These are phyloP conservation scores for Leptodontidium sp. DNA, from an alignment of 2,329 filamentous ascomycete genomes.

Conservation along the genomic window DNA sequence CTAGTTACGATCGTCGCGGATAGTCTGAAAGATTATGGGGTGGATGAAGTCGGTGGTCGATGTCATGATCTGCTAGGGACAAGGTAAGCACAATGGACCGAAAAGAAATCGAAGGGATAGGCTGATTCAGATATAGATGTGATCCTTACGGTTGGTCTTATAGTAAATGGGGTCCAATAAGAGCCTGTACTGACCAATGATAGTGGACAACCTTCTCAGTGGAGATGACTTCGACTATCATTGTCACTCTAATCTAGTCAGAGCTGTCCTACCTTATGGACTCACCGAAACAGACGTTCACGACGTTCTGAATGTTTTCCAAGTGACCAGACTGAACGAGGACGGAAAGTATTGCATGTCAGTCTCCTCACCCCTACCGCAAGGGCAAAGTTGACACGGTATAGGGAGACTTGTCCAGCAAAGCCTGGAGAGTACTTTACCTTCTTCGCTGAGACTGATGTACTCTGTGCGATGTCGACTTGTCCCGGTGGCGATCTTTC, in stretches of 20 bases:
- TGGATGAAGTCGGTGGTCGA: slow-evolving; percentile 68
- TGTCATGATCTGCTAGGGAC: slow-evolving; percentile 85
- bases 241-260: slow-evolving; percentile 82
- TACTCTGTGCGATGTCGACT: slow-evolving; percentile 68
- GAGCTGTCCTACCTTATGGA: slow-evolving; percentile 74
- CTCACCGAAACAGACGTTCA: slow-evolving; percentile 79
- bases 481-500: slow-evolving; percentile 85
- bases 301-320: slow-evolving; percentile 87
- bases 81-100: slow-evolving; percentile 36
- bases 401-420: slow-evolving; percentile 54
- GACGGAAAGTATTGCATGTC: slow-evolving; percentile 79
- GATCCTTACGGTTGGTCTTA: slow-evolving; percentile 71
- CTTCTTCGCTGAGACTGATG: slow-evolving; percentile 82
- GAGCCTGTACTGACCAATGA: slow-evolving; percentile 16
- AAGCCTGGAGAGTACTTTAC: slow-evolving; percentile 61
- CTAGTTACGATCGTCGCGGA: slow-evolving; percentile 76
- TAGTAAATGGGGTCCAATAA: neutral
- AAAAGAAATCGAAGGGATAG: neutral
- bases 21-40: slow-evolving; percentile 67
- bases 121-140: slow-evolving; percentile 58
- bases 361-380: slow-evolving; percentile 3
- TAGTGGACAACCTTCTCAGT: slow-evolving; percentile 75
- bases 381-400: neutral
- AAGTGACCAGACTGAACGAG: slow-evolving; percentile 80
- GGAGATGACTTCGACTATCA: slow-evolving; percentile 80